Evolutionary conservation across 306 rosid species (phyloP), one percentile per base, ranked within the genome.

Genomic region (Quercus suber): DNA sequence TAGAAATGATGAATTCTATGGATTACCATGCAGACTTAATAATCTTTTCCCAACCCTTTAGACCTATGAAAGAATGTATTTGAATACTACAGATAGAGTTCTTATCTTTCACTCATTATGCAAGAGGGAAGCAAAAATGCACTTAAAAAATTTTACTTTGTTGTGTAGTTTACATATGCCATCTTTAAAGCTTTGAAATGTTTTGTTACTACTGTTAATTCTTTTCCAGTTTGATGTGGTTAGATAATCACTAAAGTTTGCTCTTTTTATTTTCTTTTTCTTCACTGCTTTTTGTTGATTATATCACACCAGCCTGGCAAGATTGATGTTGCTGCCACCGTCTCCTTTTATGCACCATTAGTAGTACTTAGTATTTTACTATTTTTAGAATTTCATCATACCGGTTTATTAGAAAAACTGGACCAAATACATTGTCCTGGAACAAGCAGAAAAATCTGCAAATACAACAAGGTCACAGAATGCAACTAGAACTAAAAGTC

Each of bases 1-100:
- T 58, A 84, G 94, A 60, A 93, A 84, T 51, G 88, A 91, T 74
- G 97, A 93, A 63, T 91, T 91, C 87, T 91, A 91, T 76, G 84
- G 84, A 31, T 79, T 91, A 30, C 93, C 92, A 9, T 91, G 83
- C 81, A 80, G 85, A 13, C 85, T 91, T 20, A 81, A 87, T 63
- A 82, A 83, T 80, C 79, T 86, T 52, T 91, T 89, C 65, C 93
- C 90, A 10, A 72, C 94, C 5, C 67, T 87, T 43, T 84, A 78
- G 87, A 37, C 21, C 60, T 45, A 14, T 30, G 37, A 28, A 63
- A 63, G 11, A 63, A 63, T 63, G 19, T 28, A 6, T 57, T 6
- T 3, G 10, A 57, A 25, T 57, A 7, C 23, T 20, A 59, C 65
- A 9, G 65, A 13, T 59, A 6, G 17, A 1, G 30, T 23, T 23